Evolutionary conservation across 192 early-diverging fungal genomes (phyloP).

Genomic region (Diversispora eburnea): DNA sequence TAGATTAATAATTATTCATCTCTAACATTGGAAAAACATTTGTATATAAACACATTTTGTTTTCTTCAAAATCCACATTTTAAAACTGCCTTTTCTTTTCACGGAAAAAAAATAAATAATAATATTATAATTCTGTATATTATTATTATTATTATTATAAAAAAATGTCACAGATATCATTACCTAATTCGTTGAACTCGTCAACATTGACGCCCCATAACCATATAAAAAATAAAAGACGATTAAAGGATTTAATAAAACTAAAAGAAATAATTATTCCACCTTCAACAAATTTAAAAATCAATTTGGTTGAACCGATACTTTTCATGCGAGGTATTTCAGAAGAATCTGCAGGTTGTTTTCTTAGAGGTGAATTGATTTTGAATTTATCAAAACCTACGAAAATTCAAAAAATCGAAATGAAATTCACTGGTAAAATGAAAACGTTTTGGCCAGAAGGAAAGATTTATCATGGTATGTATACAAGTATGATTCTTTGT

Average conservation of each 20-base stretch:
- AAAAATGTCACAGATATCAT: too few relatives aligned
- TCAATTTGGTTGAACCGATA: constrained; percentile 2
- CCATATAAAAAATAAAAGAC: neutral
- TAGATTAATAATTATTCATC: too few relatives aligned
- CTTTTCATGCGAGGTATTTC: neutral
- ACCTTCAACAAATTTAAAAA: neutral
- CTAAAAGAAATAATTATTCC: neutral
- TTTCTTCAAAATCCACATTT: too few relatives aligned
- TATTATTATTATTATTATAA: too few relatives aligned
- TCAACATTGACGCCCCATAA: neutral
- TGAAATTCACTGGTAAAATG: constrained; percentile 8
- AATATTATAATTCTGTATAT: too few relatives aligned
- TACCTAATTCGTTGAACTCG: too few relatives aligned
- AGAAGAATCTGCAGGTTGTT: constrained; percentile 15
- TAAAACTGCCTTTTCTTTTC: too few relatives aligned
- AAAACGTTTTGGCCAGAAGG: neutral
- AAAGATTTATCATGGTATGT: neutral
- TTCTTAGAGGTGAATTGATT: constrained; percentile 17
- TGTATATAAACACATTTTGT: too few relatives aligned
- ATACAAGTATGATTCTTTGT: too few relatives aligned
- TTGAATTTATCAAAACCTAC: constrained; percentile 10
- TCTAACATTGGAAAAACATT: too few relatives aligned
- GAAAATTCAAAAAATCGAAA: constrained; percentile 15
- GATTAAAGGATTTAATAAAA: neutral
- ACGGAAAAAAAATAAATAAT: too few relatives aligned